phyloP scores from a whole-genome alignment of 1,284 basidiomycete genomes.

The Cystobasidium slooffiae region DNA sequence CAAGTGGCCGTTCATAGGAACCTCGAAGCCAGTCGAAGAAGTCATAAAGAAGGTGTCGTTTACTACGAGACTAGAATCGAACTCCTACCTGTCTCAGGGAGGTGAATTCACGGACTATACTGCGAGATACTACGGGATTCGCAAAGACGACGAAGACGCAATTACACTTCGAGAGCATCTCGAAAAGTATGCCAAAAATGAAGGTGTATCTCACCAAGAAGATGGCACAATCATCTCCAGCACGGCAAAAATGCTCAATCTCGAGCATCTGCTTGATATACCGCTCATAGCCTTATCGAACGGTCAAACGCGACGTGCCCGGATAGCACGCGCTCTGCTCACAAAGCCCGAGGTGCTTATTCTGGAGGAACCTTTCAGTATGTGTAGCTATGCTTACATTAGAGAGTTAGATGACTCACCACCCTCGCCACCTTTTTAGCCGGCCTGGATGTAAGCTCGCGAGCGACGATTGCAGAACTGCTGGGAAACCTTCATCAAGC shows the following conservation, averaged over 20 bases:
- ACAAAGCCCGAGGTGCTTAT: constrained; percentile 71
- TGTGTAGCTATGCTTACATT: constrained; percentile 59
- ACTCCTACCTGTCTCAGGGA: constrained; percentile 58
- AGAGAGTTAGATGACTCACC: constrained; percentile 52
- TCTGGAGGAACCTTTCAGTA: constrained; percentile 76
- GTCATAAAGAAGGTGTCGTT: constrained; percentile 50
- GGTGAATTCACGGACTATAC: constrained; percentile 89
- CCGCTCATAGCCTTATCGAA: constrained; percentile 84
- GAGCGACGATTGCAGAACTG: constrained; percentile 65
- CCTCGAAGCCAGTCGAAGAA: constrained; percentile 44
- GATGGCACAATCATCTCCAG: constrained; percentile 56
- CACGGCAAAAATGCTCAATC: constrained; percentile 50
- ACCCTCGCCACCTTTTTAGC: constrained; percentile 61
- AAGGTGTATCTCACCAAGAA: neutral
- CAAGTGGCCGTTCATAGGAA: constrained; percentile 31
- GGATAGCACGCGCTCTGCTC: constrained; percentile 79
- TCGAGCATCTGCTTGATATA: constrained; percentile 68
- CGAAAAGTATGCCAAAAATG: constrained; percentile 46
- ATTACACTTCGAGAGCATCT: constrained; percentile 72
- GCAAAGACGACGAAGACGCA: constrained; percentile 70
- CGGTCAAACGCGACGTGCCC: constrained; percentile 85
- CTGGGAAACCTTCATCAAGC: constrained; percentile 66
- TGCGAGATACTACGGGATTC: constrained; percentile 73
- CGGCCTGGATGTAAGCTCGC: constrained; percentile 66
- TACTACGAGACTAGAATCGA: constrained; percentile 51